phyloP scores from a whole-genome alignment of 2,329 filamentous ascomycete species.

The Diaporthe capsici region DNA sequence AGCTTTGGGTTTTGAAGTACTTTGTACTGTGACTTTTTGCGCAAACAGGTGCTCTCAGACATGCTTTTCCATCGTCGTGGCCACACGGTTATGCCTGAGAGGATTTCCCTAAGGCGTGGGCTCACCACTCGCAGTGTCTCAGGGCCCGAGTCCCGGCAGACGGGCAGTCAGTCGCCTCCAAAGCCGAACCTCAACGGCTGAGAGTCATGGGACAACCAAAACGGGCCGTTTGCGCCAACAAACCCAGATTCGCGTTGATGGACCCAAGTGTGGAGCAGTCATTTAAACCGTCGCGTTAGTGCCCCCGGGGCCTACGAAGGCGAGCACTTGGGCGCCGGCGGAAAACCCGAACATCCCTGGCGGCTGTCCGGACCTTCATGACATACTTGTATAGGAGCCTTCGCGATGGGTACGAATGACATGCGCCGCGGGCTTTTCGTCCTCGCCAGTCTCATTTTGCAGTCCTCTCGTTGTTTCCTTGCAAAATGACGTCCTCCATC shows the following conservation, averaged over 20 bases:
- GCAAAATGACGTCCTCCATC: background rate
- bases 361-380: background rate
- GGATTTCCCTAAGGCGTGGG: too few species aligned
- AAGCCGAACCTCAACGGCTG: too few species aligned
- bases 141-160: background rate
- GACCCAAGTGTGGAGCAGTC: background rate
- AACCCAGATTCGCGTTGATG: background rate
- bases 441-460: background rate
- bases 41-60: background rate
- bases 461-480: background rate
- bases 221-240: background rate
- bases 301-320: background rate
- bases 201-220: background rate
- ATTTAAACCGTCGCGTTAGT: conserved; percentile 11
- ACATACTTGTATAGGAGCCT: background rate
- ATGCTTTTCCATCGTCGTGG: background rate
- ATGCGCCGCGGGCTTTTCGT: background rate
- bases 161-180: background rate
- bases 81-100: background rate
- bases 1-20: background rate
- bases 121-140: background rate
- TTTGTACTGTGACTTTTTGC: background rate
- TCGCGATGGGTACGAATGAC: background rate
- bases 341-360: conserved; percentile 22
- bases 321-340: background rate